Percentiles rank a stretch among this genome's conserved stretches.
Conservation (phyloP, 2,329 filamentous ascomycete species). For the Beauveria brongniartii region DNA sequence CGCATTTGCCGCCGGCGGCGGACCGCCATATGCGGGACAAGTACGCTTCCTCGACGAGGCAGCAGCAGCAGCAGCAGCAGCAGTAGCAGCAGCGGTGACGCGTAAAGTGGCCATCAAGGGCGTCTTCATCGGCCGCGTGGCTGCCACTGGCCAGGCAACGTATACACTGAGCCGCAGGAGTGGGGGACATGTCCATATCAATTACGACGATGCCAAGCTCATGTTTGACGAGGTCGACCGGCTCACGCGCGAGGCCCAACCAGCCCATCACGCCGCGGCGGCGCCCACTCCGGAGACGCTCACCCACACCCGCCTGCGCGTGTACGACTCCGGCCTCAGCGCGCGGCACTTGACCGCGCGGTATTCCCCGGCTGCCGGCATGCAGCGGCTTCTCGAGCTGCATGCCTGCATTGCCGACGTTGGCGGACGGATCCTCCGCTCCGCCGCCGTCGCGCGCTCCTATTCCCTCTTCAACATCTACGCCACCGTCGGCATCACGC, state of each 20-base stretch:
- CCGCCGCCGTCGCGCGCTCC: conserved; percentile 5
- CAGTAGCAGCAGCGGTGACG: neutral
- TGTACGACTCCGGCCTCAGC: conserved; percentile 17
- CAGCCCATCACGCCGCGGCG: neutral
- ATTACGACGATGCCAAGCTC: conserved; percentile 16
- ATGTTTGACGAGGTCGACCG: conserved; percentile 21
- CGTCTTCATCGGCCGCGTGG: neutral
- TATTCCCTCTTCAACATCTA: conserved; percentile 17
- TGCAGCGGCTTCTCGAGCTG: neutral
- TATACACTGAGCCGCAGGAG: neutral
- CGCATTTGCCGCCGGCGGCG: conserved; percentile 19
- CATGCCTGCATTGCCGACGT: neutral
- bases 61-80: neutral
- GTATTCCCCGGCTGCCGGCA: neutral
- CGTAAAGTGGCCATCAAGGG: neutral
- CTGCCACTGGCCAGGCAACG: neutral
- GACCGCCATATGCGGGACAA: neutral
- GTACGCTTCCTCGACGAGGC: conserved; percentile 1
- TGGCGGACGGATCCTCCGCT: conserved; percentile 14
- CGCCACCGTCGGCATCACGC: conserved; percentile 15
- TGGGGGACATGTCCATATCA: conserved; percentile 11
- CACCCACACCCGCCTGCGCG: conserved; percentile 9
- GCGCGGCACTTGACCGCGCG: conserved; percentile 4
- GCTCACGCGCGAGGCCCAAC: conserved; percentile 11
- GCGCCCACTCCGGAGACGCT: neutral